Base-by-base conservation (phyloP, 306 rosid species). In the Dryas alaskensis region DNA sequence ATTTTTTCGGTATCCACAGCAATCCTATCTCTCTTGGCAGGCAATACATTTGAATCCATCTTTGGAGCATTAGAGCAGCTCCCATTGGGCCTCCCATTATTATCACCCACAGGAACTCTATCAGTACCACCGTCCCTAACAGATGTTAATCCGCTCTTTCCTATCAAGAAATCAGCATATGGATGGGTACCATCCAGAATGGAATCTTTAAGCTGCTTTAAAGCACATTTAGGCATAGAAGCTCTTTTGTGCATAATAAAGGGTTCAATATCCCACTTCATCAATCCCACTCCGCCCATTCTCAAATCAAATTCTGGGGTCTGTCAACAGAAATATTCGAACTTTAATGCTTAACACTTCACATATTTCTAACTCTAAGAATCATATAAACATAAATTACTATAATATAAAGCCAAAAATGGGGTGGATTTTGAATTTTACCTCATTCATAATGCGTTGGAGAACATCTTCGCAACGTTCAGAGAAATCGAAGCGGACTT, bases 171-270 rank as follows among this genome's bases (percentile, higher is more conserved):
- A 78, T 85, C 88, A 65, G 86, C 72, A 82, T 71, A 68, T 4
- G 89, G 89, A 73, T 79, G 86, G n/a, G 78, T 86, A 44, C 92
- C 90, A 43, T 86, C 86, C 74, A 79, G 72, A 77, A 92, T 74
- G 17, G 90, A 75, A 68, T 85, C 89, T 80, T 86, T 90, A 75
- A 92, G 82, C 95, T 88, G 87, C 58, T 81, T 58, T 72, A 93
- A 81, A 54, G 81, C 55, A 46, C 82, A 82, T 78, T 85, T 80
- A 44, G 78, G 72, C 81, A 78, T 73, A 50, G 63, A 40, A 74
- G 86, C 84, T 76, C 84, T 81, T 85, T 87, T 89, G 48, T 87
- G 86, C 51, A 7, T 10, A 45, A 86, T 76, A 73, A 85, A 87
- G 10, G 87, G 65, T 14, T 4, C 59, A 79, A 82, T 69, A 76